Base-by-base conservation (phyloP, 495 filamentous ascomycete species). In the Penicillium crystallinum region DNA sequence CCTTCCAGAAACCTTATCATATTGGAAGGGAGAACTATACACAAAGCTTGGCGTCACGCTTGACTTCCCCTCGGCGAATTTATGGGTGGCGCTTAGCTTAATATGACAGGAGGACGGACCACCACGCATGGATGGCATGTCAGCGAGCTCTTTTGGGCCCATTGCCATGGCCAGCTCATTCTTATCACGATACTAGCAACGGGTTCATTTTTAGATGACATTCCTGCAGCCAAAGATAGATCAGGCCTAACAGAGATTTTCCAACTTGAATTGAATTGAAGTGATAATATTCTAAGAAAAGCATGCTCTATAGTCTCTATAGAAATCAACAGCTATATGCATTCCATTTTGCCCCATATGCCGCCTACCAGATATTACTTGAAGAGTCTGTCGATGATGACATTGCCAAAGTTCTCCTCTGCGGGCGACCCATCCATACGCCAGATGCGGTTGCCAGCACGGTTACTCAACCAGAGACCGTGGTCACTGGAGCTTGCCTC, bases 371-470 rank as follows among this genome's bases (percentile, higher is more conserved):
- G 25, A 19, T 6, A 4, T 51, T 55, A 66, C 36, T 40, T 29
- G 59, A 80, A 77, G n/a, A 80, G 19, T 29, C 59, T 71, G 6
- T 74, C 54, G n/a, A 80, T 56, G 21, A 80, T 59, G 19, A 75
- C 52, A 14, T 63, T 49, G 2, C 72, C 77, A 62, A 78, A 75
- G 38, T 58, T 62, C 18, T 57, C 50, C 51, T 75, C 74, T 7
- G 62, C 74, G 1, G 73, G 74, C 15, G 76, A 76, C 17, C 47
- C 53, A 52, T 74, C 76, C 69, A 90, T 86, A 59, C 86, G 75
- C 65, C 78, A 80, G 49, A 97, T 78, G 49, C 88, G 77, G 69
- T 96, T 97, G 2, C 91, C 90, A 53, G 78, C 83, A 38, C 63
- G 74, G 33, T 59, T 48, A 60, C 81, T 85, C 59, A 92, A 61